These are phyloP conservation scores for Dactylellina cionopaga DNA, from an alignment of 2,329 filamentous ascomycete species.

Conservation along the genomic window DNA sequence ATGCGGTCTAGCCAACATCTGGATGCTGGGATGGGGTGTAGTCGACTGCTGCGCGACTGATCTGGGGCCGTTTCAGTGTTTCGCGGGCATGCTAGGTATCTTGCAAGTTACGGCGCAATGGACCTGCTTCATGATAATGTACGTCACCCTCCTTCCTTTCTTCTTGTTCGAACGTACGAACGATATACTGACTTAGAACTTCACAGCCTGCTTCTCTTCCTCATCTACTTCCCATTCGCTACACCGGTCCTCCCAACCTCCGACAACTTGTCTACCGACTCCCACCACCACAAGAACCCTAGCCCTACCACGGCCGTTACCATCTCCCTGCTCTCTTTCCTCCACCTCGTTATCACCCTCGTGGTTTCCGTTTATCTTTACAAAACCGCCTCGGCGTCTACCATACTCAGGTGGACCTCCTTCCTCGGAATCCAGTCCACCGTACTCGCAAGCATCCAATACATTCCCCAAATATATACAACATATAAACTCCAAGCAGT, in stretches of 20 bases:
- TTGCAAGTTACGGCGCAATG: conserved; percentile 91
- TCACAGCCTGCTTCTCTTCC: conserved; percentile 84
- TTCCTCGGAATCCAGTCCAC: conserved; percentile 82
- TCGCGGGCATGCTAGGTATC: conserved; percentile 85
- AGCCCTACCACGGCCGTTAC: conserved; percentile 81
- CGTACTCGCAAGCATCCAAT: conserved; percentile 83
- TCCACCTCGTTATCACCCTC: conserved; percentile 77
- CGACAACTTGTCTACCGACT: conserved; percentile 58
- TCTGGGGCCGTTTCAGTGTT: conserved; percentile 82
- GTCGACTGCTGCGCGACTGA: conserved; percentile 81
- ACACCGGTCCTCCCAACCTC: conserved; percentile 62
- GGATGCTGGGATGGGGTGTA: conserved; percentile 86
- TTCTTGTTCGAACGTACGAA: too few species aligned
- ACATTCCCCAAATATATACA: conserved; percentile 93
- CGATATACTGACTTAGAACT: not conserved
- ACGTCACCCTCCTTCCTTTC: conserved; percentile 58
- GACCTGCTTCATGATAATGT: conserved; percentile 93
- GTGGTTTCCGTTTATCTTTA: conserved; percentile 69
- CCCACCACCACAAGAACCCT: conserved; percentile 63
- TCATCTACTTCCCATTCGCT: conserved; percentile 86
- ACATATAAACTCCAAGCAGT: conserved; percentile 87
- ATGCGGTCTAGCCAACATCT: conserved; percentile 89
- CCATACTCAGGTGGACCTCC: conserved; percentile 83
- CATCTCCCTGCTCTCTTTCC: conserved; percentile 76
- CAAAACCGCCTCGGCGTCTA: conserved; percentile 63